Conservation (phyloP, 2,329 filamentous ascomycete species). For the Septoria petroselini region DNA sequence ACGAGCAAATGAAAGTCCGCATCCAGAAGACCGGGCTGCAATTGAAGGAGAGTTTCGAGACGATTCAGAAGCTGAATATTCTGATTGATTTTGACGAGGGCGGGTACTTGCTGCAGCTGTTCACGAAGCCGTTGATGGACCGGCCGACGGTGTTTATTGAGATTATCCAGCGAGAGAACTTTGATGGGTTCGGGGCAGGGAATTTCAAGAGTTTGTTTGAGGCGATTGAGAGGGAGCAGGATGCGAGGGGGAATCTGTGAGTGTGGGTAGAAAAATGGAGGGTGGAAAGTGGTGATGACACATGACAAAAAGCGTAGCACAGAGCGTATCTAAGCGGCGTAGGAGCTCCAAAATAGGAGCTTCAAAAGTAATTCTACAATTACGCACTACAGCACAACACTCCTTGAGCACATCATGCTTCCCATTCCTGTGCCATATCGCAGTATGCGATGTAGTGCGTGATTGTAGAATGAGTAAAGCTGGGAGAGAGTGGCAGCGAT, state of each 20-base stretch:
- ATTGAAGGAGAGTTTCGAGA: constrained; percentile 76
- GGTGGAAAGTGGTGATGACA: no score
- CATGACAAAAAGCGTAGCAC: no score
- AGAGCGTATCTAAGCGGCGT: no score
- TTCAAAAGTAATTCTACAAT: no score
- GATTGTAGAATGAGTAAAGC: no score
- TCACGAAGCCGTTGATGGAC: constrained; percentile 77
- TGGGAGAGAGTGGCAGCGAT: no score
- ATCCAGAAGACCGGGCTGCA: constrained; percentile 60
- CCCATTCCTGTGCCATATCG: no score
- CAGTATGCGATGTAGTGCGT: no score
- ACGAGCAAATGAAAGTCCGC: constrained; percentile 69
- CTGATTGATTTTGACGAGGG: constrained; percentile 93
- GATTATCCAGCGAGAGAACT: constrained; percentile 89
- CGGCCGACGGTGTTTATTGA: constrained; percentile 93
- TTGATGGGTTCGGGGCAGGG: constrained; percentile 87
- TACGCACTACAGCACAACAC: no score
- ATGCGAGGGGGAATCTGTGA: constrained; percentile 71
- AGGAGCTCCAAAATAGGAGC: no score
- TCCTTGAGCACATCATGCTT: no score
- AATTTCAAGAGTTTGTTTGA: constrained; percentile 96
- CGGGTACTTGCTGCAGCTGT: constrained; percentile 70
- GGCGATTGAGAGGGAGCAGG: constrained; percentile 92
- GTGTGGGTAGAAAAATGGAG: neutral
- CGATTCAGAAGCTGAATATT: constrained; percentile 74